Evolutionary conservation across 177 flowering plant genomes (phyloP).

Genomic region (Telopea speciosissima): DNA sequence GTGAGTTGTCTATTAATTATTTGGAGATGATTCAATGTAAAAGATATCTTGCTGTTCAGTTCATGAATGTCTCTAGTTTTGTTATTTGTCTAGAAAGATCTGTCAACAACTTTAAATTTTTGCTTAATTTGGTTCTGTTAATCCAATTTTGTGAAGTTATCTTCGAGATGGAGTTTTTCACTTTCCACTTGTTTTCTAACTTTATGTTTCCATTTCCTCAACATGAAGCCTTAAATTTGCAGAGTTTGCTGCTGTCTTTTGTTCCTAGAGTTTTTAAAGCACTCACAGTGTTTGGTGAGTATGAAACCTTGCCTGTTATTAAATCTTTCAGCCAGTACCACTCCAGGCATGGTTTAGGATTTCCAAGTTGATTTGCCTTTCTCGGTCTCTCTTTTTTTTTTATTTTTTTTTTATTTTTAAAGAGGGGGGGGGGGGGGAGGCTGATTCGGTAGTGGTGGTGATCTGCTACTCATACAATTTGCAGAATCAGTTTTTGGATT

Average conservation of each 20-base stretch:
- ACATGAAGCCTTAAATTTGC: neutral
- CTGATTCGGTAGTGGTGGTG: too few species aligned
- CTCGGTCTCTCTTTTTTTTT: too few species aligned
- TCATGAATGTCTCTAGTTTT: neutral
- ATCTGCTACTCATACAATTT: neutral
- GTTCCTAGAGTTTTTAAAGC: neutral
- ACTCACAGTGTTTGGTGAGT: neutral
- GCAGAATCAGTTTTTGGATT: neutral
- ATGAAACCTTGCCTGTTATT: neutral
- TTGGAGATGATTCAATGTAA: neutral
- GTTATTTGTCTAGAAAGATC: neutral
- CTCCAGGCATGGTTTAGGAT: neutral
- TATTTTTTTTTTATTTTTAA: too few species aligned
- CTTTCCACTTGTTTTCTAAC: neutral
- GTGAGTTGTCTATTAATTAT: neutral
- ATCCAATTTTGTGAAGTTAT: conserved; percentile 1
- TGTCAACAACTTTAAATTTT: neutral
- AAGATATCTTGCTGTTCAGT: neutral
- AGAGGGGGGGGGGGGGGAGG: too few species aligned
- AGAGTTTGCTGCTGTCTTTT: neutral
- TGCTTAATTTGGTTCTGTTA: neutral
- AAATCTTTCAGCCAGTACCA: neutral
- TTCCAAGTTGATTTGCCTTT: too few species aligned
- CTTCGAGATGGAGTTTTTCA: neutral
- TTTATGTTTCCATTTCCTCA: neutral